Conservation (phyloP, 2,329 filamentous ascomycete species). For the Fusarium sp. region DNA sequence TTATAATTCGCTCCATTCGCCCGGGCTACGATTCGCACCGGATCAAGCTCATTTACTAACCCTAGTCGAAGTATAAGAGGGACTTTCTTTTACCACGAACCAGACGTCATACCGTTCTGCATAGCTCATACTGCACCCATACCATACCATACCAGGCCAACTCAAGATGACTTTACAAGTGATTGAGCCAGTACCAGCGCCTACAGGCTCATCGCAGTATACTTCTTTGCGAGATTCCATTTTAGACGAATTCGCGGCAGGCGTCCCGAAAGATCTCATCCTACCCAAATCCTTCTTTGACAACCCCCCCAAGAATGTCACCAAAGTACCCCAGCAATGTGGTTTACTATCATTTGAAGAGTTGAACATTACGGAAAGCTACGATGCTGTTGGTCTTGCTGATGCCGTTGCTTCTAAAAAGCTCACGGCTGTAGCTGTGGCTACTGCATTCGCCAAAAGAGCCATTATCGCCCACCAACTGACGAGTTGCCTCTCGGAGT, state of each 20-base stretch:
- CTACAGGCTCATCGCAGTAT: no score
- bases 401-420: slow-evolving; percentile 55
- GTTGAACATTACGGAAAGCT: slow-evolving; percentile 63
- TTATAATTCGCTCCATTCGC: no score
- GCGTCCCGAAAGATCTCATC: neutral
- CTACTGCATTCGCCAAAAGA: slow-evolving; percentile 66
- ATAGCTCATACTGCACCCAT: no score
- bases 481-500: slow-evolving; percentile 66
- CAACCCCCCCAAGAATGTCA: slow-evolving; percentile 35
- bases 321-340: slow-evolving; percentile 44
- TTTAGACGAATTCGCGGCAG: neutral
- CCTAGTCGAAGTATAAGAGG: no score
- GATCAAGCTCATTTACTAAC: no score
- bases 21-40: no score
- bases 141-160: no score
- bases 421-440: slow-evolving; percentile 58
- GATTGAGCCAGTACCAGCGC: no score
- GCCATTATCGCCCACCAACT: slow-evolving; percentile 71
- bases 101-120: no score
- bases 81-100: no score
- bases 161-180: no score
- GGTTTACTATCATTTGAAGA: slow-evolving; percentile 63
- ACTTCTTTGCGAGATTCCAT: neutral
- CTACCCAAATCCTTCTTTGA: slow-evolving; percentile 14
- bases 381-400: slow-evolving; percentile 60